Base-by-base conservation (phyloP, 179 eudicot genomes). In the Nepenthes alata region DNA sequence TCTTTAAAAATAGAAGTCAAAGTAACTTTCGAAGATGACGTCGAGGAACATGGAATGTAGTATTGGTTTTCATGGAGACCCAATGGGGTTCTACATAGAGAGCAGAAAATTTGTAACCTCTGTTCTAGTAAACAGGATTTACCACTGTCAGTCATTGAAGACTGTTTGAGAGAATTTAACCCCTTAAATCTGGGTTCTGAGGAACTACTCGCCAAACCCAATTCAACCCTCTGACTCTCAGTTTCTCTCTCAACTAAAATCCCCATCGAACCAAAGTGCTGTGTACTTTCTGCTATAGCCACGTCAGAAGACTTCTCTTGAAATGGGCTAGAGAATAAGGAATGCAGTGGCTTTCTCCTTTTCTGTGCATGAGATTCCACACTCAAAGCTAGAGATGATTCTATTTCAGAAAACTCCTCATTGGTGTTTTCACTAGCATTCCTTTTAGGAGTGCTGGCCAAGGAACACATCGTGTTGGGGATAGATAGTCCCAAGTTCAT, bases 341-440 rank as follows among this genome's bases (percentile, higher is more conserved):
- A 68, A 55, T 70, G 74, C 60, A 71, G 67, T 48, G 73, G 47
- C 66, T 70, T 77, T 76, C 89, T 86, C 75, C 85, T 80, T 78
- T 89, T 89, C 45, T 75, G 83, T 50, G 65, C 70, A 77, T 70
- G 79, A 66, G 95, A 89, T 67, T 87, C 87, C 15, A 81, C 91
- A 61, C 95, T 91, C 71, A 66, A 68, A 72, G 67, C 72, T 14
- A 72, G 54, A 9, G 78, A 61, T 35, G 83, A 80, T 34, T 81
- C 87, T 55, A 57, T 68, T 58, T 74, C 83, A 62, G 67, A 61
- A 41, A 61, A 41, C 61, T 58, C 54, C 59, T 64, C 53, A 49
- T 62, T 72, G 39, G 59, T 60, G 51, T 67, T 61, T 50, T 73
- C 49, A 50, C 60, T 53, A 50, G 54, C 54, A 49, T 48, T 55